These are phyloP conservation scores for Wickerhamiella azyma DNA, from an alignment of 805 yeast species.

Conservation along the genomic window DNA sequence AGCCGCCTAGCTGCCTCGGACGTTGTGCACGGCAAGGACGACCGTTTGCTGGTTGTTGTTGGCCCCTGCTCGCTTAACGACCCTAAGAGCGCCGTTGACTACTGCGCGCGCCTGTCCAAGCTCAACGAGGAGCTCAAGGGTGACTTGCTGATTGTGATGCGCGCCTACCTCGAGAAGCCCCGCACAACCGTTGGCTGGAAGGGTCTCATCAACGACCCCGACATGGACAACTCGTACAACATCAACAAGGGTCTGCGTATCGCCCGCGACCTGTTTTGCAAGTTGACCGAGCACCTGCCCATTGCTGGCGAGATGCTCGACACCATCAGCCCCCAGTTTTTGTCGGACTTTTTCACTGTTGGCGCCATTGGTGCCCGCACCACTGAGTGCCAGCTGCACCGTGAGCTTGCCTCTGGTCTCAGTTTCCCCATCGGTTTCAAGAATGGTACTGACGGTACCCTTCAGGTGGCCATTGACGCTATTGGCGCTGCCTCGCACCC, in stretches of 20 bases:
- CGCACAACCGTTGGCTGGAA: conserved; percentile 99
- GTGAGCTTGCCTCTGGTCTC: conserved; percentile 92
- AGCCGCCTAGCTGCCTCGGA: conserved; percentile 68
- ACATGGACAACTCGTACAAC: conserved; percentile 80
- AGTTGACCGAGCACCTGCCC: conserved; percentile 66
- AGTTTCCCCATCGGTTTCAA: conserved; percentile 98
- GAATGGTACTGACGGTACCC: conserved; percentile 93
- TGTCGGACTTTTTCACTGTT: conserved; percentile 81
- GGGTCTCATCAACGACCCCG: conserved; percentile 95
- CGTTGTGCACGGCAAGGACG: conserved; percentile 70
- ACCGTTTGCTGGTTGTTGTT: conserved; percentile 73
- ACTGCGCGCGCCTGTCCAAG: conserved; percentile 51
- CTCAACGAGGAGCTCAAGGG: conserved; percentile 49
- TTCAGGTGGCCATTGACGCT: conserved; percentile 92
- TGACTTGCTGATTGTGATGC: conserved; percentile 81
- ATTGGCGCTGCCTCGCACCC: conserved; percentile 82
- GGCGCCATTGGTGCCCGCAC: conserved; percentile 99
- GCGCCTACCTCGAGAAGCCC: conserved; percentile 96
- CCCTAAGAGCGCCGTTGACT: conserved; percentile 81
- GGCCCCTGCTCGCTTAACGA: conserved; percentile 98
- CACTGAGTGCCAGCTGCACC: conserved; percentile 92
- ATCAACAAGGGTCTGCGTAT: conserved; percentile 90
- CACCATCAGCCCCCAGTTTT: conserved; percentile 91
- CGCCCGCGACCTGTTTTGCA: conserved; percentile 72
- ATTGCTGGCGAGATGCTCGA: conserved; percentile 97